Base-by-base conservation (phyloP, 805 yeast species). In the Myxozyma vanderwaltii region DNA sequence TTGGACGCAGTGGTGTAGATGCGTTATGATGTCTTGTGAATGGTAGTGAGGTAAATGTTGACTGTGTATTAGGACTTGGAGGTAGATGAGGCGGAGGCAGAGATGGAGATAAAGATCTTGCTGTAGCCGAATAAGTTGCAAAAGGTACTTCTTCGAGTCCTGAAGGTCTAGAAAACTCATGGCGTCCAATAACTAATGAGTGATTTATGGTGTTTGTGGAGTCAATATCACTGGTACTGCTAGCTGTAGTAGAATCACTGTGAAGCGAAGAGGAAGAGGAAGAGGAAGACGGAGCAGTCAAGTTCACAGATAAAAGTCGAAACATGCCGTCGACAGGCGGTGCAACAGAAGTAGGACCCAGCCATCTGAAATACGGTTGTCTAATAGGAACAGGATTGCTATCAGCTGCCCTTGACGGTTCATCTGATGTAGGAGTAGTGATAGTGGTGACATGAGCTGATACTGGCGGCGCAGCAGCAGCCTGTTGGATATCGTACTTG, bases 311-410 rank as follows among this genome's bases (percentile, higher is more conserved):
- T n/a, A 69, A 53, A n/a, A 69, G 65, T 15, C 71, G 33, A 52
- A 67, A 68, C 15, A 63, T 58, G 24, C 71, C 71, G 43, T 56
- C 50, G 17, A 55, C 56, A 1, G 71, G 71, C 3, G 71, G 71
- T 4, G 71, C 71, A 23, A 69, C 68, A 6, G 71, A 68, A 0
- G 71, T 69, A 0, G 71, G 69, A 4, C 71, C 71, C 3, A 69
- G 68, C 71, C 70, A 69, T 23, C 71, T 48, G 46, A 69, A 69
- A 50, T 67, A 69, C 10, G 71, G 71, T 54, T 69, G 71, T 3
- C 68, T 51, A 4, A 67, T 63, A 6, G 64, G 51, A 4, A 36
- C 35, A 4, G 21, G 15, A 17, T 17, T 13, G 21, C 41, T 13
- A 38, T 38, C 41, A 5, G 4, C n/a, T 38, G 41, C 6, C 15